Evolutionary conservation across 345 rosid species (phyloP), one percentile per base, ranked within the genome.

Genomic region (Eucalyptus marginata): DNA sequence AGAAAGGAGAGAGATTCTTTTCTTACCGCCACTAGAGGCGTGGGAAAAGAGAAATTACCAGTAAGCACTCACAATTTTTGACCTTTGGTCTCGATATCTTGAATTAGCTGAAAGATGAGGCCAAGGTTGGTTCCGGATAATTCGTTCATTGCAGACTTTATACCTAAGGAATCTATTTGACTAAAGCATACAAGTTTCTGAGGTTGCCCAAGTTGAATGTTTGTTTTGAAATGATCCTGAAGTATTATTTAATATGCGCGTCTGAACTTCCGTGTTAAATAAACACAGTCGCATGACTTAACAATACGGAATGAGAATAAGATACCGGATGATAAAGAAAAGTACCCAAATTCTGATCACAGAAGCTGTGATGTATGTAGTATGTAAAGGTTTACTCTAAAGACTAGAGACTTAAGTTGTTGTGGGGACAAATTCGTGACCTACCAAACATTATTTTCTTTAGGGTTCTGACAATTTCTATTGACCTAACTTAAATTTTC

Each of bases 171-270:
- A 68, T 33, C 80, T 17, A 68, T 31, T 68, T 16, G 13, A 8
- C 80, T 68, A 8, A 66, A 31, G 43, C 43, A 71, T 1, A 71
- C 13, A 10, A 5, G 40, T 71, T 71, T 36, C 27, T 4, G 15
- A 18, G 25, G 46, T 15, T 68, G 24, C 6, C 5, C 44, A 68
- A 16, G 44, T 33, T 8, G 6, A 1, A 64, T 7, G 33, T 8
- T 31, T 1, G 0, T 14, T 31, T 16, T 2, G 2, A 18, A 68
- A 31, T 68, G 24, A 20, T 17, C 2, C 13, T 0, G 1, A 68
- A 7, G 1, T 10, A 68, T 68, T 31, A 33, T 68, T 16, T 10
- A 33, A 7, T 2, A 0, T 1, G 0, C 3, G 0, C 2, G 0
- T 16, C 24, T 5, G 0, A 71, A 3, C 27, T 18, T 71, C 27